Percentiles rank a stretch among this genome's conserved stretches.
Conservation (phyloP, 2,329 filamentous ascomycete species). For the Fusarium sp. region DNA sequence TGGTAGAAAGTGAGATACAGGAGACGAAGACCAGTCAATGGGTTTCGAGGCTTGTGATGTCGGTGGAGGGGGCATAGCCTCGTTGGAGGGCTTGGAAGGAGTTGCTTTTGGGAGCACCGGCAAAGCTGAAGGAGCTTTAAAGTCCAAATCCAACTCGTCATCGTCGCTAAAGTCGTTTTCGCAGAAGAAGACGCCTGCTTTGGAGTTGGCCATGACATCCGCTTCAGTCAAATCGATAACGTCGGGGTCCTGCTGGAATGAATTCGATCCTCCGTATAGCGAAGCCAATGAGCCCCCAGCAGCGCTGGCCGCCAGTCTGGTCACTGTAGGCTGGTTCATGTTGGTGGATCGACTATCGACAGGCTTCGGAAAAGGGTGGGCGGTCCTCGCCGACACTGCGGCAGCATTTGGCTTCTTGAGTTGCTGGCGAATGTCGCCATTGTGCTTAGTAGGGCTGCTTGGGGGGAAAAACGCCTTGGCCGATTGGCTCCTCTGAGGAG, state of each 20-base stretch:
- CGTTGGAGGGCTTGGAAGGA: slow-evolving; percentile 38
- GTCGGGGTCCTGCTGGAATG: slow-evolving; percentile 55
- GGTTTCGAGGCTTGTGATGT: slow-evolving; percentile 42
- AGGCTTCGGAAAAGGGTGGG: slow-evolving; percentile 42
- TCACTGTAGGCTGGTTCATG: slow-evolving; percentile 40
- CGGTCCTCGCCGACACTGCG: slow-evolving; percentile 56
- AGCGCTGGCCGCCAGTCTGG: slow-evolving; percentile 15
- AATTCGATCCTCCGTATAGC: slow-evolving; percentile 59
- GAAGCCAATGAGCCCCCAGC: slow-evolving; percentile 51
- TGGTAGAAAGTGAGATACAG: slow-evolving; percentile 61
- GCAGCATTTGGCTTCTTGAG: slow-evolving; percentile 59
- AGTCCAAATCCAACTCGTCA: slow-evolving; percentile 77
- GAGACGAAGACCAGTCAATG: slow-evolving; percentile 82
- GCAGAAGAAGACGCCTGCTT: slow-evolving; percentile 68
- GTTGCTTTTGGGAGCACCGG: slow-evolving; percentile 48
- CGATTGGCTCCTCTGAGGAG: slow-evolving; percentile 50
- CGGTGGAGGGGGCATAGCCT: slow-evolving; percentile 45
- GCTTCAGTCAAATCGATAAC: slow-evolving; percentile 52
- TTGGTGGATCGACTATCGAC: slow-evolving; percentile 50
- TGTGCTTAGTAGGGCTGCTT: slow-evolving; percentile 61
- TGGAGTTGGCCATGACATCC: slow-evolving; percentile 43
- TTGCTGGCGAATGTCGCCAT: slow-evolving; percentile 63
- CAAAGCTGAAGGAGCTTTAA: slow-evolving; percentile 69
- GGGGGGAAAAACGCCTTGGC: slow-evolving; percentile 69
- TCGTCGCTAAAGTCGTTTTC: slow-evolving; percentile 92